Conservation (phyloP, 2,329 filamentous ascomycete species). For the Penicillium sp. region DNA sequence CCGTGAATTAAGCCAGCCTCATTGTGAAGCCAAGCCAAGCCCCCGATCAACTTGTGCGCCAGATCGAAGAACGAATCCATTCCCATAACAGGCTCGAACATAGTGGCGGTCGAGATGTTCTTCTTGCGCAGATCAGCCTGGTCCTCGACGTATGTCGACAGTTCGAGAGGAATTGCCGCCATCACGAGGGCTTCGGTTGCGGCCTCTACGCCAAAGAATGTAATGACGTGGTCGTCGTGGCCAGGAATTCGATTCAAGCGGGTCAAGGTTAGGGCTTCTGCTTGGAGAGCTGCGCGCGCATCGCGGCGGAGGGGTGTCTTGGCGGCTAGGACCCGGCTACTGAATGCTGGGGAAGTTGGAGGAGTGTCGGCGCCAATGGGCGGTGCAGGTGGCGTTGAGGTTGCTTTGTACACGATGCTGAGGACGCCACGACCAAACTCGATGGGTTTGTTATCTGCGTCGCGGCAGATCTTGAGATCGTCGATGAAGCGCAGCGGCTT, state of each 20-base stretch:
- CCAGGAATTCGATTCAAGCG: slow-evolving; percentile 35
- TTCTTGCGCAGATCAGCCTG: slow-evolving; percentile 28
- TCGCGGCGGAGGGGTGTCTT: slow-evolving; percentile 45
- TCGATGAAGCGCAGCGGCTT: slow-evolving; percentile 31
- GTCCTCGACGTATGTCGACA: slow-evolving; percentile 43
- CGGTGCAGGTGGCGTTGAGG: slow-evolving; percentile 16
- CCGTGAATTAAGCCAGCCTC: slow-evolving; percentile 44
- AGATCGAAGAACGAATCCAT: slow-evolving; percentile 41
- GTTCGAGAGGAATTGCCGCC: slow-evolving; percentile 42
- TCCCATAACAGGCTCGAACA: slow-evolving; percentile 47
- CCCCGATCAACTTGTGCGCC: slow-evolving; percentile 40
- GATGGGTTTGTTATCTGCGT: slow-evolving; percentile 27
- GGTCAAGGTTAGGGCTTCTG: slow-evolving; percentile 44
- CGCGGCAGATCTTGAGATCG: slow-evolving; percentile 33
- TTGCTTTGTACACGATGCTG: slow-evolving; percentile 49
- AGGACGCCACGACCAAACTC: slow-evolving; percentile 48
- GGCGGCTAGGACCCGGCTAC: slow-evolving; percentile 41
- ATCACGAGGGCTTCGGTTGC: slow-evolving; percentile 43
- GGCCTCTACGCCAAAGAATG: slow-evolving; percentile 46
- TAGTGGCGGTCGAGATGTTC: slow-evolving; percentile 40
- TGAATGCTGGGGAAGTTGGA: slow-evolving; percentile 37
- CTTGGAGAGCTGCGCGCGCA: slow-evolving; percentile 39
- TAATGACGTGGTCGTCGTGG: slow-evolving; percentile 40
- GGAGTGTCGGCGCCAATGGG: slow-evolving; percentile 24
- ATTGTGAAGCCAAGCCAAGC: slow-evolving; percentile 46